phyloP scores from a whole-genome alignment of 2,329 filamentous ascomycete genomes.

The Aspergillus aculeatus region DNA sequence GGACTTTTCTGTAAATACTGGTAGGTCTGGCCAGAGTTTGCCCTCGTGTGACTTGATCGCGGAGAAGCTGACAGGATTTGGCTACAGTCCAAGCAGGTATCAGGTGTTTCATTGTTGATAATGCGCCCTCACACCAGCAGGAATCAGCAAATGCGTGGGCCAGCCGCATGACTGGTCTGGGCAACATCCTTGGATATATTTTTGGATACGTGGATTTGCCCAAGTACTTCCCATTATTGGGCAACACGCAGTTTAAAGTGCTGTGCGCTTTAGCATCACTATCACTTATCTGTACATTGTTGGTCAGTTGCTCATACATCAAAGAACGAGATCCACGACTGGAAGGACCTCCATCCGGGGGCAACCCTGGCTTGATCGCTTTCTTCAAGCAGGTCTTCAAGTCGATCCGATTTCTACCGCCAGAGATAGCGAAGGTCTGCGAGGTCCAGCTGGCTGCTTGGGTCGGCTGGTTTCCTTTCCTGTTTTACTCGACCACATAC shows the following conservation, averaged over 20 bases:
- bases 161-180: slow-evolving; percentile 78
- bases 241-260: slow-evolving; percentile 87
- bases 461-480: slow-evolving; percentile 93
- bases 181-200: slow-evolving; percentile 87
- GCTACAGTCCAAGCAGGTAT: slow-evolving; percentile 80
- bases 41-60: not conserved
- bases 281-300: slow-evolving; percentile 66
- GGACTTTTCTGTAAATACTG: slow-evolving; percentile 93
- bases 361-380: slow-evolving; percentile 64
- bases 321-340: slow-evolving; percentile 76
- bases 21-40: slow-evolving; percentile 40
- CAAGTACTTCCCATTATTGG: slow-evolving; percentile 72
- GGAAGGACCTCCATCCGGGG: slow-evolving; percentile 61
- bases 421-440: slow-evolving; percentile 79
- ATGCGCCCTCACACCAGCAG: slow-evolving; percentile 88
- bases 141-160: slow-evolving; percentile 94
- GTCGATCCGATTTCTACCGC: slow-evolving; percentile 75
- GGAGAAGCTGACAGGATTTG: not conserved
- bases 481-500: slow-evolving; percentile 94
- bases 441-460: slow-evolving; percentile 81
- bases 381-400: slow-evolving; percentile 79
- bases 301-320: slow-evolving; percentile 68
- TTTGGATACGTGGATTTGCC: slow-evolving; percentile 82
- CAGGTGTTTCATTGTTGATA: slow-evolving; percentile 89
- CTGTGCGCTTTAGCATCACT: slow-evolving; percentile 82